Percentiles rank a stretch among this genome's conserved stretches.
Evolutionary conservation across 2,329 filamentous ascomycete species (phyloP).

Genomic region (Pseudogymnoascus sp.): DNA sequence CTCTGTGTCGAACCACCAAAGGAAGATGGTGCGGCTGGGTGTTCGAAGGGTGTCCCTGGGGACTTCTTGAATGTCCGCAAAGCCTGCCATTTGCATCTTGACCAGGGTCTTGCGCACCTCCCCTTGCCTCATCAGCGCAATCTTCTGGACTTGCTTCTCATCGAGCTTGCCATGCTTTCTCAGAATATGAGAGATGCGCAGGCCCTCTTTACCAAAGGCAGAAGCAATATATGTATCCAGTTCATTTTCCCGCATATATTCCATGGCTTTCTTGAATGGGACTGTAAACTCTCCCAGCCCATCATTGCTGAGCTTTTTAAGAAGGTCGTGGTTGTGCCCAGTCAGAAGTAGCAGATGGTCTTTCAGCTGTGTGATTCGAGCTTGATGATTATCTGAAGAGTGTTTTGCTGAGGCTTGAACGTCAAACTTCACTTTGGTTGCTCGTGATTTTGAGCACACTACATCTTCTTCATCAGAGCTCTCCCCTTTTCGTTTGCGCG

Average conservation of each 20-base stretch:
- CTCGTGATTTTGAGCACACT: neutral
- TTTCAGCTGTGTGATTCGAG: conserved; percentile 53
- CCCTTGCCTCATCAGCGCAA: conserved; percentile 75
- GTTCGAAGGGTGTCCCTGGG: conserved; percentile 78
- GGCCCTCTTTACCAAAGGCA: conserved; percentile 66
- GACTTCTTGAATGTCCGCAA: conserved; percentile 88
- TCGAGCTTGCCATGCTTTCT: conserved; percentile 87
- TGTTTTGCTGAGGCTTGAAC: conserved; percentile 29
- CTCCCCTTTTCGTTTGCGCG: conserved; percentile 14
- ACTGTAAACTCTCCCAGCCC: conserved; percentile 73
- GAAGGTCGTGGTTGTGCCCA: conserved; percentile 61
- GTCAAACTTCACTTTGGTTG: conserved; percentile 45
- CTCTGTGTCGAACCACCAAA: conserved; percentile 83
- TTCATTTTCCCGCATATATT: conserved; percentile 65
- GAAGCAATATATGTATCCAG: conserved; percentile 75
- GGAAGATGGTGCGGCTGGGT: conserved; percentile 76
- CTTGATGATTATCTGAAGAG: conserved; percentile 23
- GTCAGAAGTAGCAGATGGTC: conserved; percentile 67
- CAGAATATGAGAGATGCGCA: conserved; percentile 79
- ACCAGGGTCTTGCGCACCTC: conserved; percentile 80
- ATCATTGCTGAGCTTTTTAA: conserved; percentile 56
- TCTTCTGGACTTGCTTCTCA: conserved; percentile 75
- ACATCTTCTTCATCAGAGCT: conserved; percentile 22
- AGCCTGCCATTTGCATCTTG: conserved; percentile 76
- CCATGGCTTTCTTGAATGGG: conserved; percentile 68